phyloP scores from a whole-genome alignment of 2,329 filamentous ascomycete species.

The Lasiodiplodia hormozganensis region DNA sequence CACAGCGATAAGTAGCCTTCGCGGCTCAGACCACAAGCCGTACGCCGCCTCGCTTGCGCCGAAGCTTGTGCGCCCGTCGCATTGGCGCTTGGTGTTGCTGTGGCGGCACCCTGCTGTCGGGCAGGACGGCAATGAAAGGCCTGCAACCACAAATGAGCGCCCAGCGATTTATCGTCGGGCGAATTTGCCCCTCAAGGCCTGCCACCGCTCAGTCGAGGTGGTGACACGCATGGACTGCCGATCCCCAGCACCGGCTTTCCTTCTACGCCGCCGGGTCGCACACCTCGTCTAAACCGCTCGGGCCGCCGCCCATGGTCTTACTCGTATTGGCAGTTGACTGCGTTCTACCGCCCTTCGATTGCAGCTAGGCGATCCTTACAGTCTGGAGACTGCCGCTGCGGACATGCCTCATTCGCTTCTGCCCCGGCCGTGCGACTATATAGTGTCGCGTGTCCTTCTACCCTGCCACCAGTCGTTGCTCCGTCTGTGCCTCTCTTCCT shows the following conservation, averaged over 20 bases:
- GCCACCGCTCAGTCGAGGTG: background rate
- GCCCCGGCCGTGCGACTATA: conserved; percentile 21
- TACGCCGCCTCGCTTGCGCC: background rate
- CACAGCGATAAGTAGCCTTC: background rate
- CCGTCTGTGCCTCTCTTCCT: background rate
- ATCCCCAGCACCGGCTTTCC: background rate
- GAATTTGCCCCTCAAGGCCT: background rate
- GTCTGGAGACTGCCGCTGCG: no score
- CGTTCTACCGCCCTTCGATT: conserved; percentile 29
- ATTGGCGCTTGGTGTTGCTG: no score
- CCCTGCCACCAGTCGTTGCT: background rate
- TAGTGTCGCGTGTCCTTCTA: conserved; percentile 8
- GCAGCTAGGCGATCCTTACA: background rate
- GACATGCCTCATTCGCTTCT: background rate
- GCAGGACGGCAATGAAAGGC: no score
- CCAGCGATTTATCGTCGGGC: no score
- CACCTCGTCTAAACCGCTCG: background rate
- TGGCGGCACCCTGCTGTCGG: no score
- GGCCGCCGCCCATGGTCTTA: conserved; percentile 12
- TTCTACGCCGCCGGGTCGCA: background rate
- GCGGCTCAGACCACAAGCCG: background rate
- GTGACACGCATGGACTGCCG: background rate
- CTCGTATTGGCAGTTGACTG: conserved; percentile 29
- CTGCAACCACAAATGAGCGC: background rate
- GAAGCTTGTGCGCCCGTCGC: background rate